These are phyloP conservation scores for Coffea eugenioides DNA, from an alignment of 257 asterid species.

Conservation along the genomic window DNA sequence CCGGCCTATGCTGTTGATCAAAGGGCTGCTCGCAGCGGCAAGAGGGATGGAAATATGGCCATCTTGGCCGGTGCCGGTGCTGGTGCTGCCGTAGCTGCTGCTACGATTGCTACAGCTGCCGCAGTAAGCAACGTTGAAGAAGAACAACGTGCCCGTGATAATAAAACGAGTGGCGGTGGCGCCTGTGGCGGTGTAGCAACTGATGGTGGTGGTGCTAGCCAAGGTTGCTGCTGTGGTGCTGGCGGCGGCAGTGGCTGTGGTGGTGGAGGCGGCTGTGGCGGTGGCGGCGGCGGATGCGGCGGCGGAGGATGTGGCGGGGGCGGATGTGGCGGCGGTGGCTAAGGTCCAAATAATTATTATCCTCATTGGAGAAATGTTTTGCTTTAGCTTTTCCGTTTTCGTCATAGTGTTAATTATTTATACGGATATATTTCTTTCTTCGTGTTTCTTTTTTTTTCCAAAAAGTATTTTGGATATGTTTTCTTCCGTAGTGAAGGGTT, in stretches of 20 bases:
- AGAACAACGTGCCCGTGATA: neutral
- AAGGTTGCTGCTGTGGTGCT: conserved; percentile 24
- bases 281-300: conserved; percentile 21
- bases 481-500: too few relatives aligned
- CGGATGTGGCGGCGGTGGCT: conserved; percentile 19
- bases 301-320: conserved; percentile 10
- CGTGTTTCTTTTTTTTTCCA: too few relatives aligned
- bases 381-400: neutral
- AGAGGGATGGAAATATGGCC: conserved; percentile 20
- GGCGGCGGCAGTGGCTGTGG: conserved; percentile 6
- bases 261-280: conserved; percentile 5
- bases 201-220: conserved; percentile 5
- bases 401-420: neutral
- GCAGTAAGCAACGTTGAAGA: neutral
- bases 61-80: conserved; percentile 28
- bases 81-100: conserved; percentile 38
- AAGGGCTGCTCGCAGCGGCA: neutral
- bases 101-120: conserved; percentile 21
- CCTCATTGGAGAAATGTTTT: neutral
- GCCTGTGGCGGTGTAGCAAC: neutral
- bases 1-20: neutral
- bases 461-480: too few relatives aligned
- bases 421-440: neutral
- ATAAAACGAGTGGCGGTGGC: neutral
- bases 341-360: neutral